Conservation (phyloP, 179 eudicot species). For the Patellifolia procumbens region DNA sequence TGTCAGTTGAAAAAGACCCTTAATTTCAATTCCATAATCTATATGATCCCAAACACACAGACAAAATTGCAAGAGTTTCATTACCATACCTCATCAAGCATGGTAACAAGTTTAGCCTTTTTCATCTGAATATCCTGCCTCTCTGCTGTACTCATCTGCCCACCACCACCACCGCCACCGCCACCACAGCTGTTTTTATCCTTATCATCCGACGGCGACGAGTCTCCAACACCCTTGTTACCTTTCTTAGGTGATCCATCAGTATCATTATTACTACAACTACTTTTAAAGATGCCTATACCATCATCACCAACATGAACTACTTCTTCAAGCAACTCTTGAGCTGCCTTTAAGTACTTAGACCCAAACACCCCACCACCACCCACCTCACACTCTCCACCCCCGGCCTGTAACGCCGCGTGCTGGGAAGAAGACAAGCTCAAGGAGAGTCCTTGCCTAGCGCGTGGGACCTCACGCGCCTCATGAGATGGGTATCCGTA, state of each 20-base stretch:
- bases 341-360: slow-evolving; percentile 69
- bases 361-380: slow-evolving; percentile 47
- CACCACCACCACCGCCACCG: slow-evolving; percentile 21
- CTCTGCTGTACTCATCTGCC: slow-evolving; percentile 56
- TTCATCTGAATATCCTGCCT: slow-evolving; percentile 77
- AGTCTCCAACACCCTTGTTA: slow-evolving; percentile 15
- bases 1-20: slow-evolving; percentile 43
- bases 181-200: slow-evolving; percentile 13
- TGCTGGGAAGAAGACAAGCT: slow-evolving; percentile 54
- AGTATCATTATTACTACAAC: background rate
- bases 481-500: slow-evolving; percentile 41
- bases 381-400: slow-evolving; percentile 22
- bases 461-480: slow-evolving; percentile 46
- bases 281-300: background rate
- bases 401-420: slow-evolving; percentile 19
- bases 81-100: slow-evolving; percentile 69
- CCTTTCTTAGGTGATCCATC: slow-evolving; percentile 28
- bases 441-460: slow-evolving; percentile 55
- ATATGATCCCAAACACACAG: slow-evolving; percentile 1
- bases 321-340: slow-evolving; percentile 66
- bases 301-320: slow-evolving; percentile 56
- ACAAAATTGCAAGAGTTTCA: background rate
- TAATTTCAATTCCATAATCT: slow-evolving; percentile 17
- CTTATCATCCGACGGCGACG: slow-evolving; percentile 9
- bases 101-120: slow-evolving; percentile 65